A percentile compares a stretch with the other conserved stretches of the same genome.
These are phyloP conservation scores for Xylaria palmicola DNA, from an alignment of 495 filamentous ascomycete genomes.

Conservation along the genomic window DNA sequence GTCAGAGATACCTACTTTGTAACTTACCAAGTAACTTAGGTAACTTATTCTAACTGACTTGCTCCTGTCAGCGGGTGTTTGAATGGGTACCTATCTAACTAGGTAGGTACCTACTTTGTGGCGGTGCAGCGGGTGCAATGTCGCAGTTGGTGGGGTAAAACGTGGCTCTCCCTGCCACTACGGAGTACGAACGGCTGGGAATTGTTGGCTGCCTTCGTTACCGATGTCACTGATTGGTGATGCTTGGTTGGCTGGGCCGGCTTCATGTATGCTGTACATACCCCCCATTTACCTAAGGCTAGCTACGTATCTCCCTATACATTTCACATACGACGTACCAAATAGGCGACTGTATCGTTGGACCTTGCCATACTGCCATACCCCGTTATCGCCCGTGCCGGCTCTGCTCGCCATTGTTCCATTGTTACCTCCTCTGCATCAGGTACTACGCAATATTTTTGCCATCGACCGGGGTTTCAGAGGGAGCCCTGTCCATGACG, in stretches of 20 bases:
- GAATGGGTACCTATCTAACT: too few species aligned
- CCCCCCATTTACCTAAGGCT: background rate
- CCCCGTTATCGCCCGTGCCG: background rate
- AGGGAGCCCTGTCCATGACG: background rate
- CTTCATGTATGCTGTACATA: background rate
- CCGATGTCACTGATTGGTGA: background rate
- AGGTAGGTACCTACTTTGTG: background rate
- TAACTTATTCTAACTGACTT: too few species aligned
- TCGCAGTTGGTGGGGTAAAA: constrained; percentile 6
- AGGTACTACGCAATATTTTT: background rate
- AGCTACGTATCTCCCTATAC: background rate
- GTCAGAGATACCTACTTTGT: too few species aligned
- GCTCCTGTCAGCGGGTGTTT: too few species aligned
- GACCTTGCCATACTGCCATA: background rate
- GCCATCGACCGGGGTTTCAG: background rate
- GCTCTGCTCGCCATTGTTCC: background rate
- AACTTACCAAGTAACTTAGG: too few species aligned
- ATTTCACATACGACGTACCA: background rate
- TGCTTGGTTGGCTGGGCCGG: constrained; percentile 2
- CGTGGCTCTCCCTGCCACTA: constrained; percentile 4
- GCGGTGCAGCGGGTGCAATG: background rate
- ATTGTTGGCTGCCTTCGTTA: constrained; percentile 13
- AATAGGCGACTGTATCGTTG: background rate
- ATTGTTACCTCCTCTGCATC: background rate
- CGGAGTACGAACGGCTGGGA: background rate